A percentile compares a stretch with the other conserved stretches of the same genome.
Evolutionary conservation across 768 basidiomycete genomes (phyloP).

Genomic region (Trametes coccinea): DNA sequence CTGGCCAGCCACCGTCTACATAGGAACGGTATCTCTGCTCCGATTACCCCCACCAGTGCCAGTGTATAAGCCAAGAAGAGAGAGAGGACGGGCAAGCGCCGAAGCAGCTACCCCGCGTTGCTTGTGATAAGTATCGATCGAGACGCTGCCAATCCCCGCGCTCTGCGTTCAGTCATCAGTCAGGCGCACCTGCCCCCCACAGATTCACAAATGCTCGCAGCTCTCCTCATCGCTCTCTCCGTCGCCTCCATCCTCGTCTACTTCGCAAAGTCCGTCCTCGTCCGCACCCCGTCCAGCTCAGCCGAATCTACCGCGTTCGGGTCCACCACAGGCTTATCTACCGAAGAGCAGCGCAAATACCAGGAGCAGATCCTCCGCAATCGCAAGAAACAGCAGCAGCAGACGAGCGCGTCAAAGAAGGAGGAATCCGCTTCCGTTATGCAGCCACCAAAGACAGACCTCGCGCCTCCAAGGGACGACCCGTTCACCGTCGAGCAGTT

Average conservation of each 20-base stretch:
- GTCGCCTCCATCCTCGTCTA: constrained; percentile 30
- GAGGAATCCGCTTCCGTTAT: constrained; percentile 59
- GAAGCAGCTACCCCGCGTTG: too few species aligned
- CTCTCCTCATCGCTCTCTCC: constrained; percentile 35
- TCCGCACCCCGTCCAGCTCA: constrained; percentile 3
- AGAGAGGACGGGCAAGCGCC: too few species aligned
- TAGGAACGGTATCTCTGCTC: too few species aligned
- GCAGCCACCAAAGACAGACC: constrained; percentile 62
- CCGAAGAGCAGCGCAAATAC: constrained; percentile 20
- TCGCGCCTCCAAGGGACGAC: constrained; percentile 73
- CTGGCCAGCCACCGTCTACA: too few species aligned
- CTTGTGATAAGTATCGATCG: background rate
- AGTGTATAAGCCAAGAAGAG: too few species aligned
- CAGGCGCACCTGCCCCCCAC: background rate
- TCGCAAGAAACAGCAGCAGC: constrained; percentile 24
- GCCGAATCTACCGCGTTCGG: constrained; percentile 13
- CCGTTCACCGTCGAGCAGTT: constrained; percentile 73
- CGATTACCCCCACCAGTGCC: too few species aligned
- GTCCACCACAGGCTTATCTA: constrained; percentile 9
- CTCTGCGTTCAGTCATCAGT: too few species aligned
- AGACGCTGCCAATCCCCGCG: too few species aligned
- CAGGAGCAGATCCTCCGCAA: constrained; percentile 21
- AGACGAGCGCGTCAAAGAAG: background rate
- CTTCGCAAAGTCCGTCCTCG: constrained; percentile 19
- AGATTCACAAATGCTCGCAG: constrained; percentile 24